These are phyloP conservation scores for Ogataea pini DNA, from an alignment of 805 yeast genomes.

Conservation along the genomic window DNA sequence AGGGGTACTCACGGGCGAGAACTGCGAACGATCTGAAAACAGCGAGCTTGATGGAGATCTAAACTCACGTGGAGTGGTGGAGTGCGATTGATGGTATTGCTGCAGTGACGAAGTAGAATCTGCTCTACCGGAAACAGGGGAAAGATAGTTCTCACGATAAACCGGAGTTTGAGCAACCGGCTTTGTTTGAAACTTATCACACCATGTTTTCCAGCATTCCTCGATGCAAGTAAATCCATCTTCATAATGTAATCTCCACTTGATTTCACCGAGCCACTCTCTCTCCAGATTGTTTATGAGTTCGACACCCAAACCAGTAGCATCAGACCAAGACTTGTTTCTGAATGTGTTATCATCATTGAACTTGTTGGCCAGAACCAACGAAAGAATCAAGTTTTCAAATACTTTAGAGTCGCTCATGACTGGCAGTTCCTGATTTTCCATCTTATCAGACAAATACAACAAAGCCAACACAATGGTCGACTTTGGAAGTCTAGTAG, in stretches of 20 bases:
- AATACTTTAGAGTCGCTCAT: constrained; percentile 44
- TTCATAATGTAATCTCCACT: constrained; percentile 36
- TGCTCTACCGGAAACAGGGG: constrained; percentile 10
- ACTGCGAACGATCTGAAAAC: constrained; percentile 24
- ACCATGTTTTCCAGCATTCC: constrained; percentile 40
- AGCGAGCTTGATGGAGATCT: constrained; percentile 26
- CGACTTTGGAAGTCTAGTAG: constrained; percentile 84
- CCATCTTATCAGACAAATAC: constrained; percentile 62
- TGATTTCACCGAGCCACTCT: constrained; percentile 40
- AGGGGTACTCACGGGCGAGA: constrained; percentile 27
- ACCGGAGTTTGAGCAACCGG: constrained; percentile 8
- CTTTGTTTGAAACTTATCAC: constrained; percentile 28
- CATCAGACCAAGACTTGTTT: constrained; percentile 93
- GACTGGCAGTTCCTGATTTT: constrained; percentile 36
- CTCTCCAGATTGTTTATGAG: constrained; percentile 68
- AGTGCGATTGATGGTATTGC: constrained; percentile 8
- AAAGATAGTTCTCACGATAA: constrained; percentile 11
- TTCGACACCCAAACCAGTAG: constrained; percentile 73
- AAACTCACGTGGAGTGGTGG: constrained; percentile 16
- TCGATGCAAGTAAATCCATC: constrained; percentile 35
- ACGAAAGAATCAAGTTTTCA: constrained; percentile 61
- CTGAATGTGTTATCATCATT: constrained; percentile 97
- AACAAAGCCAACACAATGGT: constrained; percentile 80
- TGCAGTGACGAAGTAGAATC: constrained; percentile 8
- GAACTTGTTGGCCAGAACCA: constrained; percentile 87